Evolutionary conservation across 768 basidiomycete genomes (phyloP), one percentile per base, ranked within the genome.

Genomic region (Agaricus sinodeliciosus): DNA sequence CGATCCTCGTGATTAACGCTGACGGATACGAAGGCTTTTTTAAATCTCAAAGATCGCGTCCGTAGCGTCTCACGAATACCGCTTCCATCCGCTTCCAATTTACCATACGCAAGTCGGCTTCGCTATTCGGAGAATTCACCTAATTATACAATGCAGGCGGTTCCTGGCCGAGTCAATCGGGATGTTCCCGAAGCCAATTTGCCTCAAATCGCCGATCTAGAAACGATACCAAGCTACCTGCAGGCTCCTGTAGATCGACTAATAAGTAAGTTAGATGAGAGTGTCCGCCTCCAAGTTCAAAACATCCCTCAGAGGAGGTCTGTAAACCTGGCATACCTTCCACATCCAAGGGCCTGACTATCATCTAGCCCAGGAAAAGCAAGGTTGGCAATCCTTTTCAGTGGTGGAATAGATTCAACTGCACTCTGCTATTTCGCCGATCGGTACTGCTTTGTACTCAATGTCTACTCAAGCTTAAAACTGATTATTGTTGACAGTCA

Each of bases 401-500:
- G 92, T 35, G 96, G 96, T 27, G 96, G 96, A 0, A 91, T 99
- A 41, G 96, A 99, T 64, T 97, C 86, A 9, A 86, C 94, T 0
- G 71, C 90, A 37, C 61, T 98, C 6, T 82, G 94, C 0, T 85
- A 80, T 61, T 72, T 99, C 4, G 88, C 92, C 1, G 79, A 94
- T 61, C 73, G 72, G 87, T 90, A 61, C 48, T 78, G 62, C 11
- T 13, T 43, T 42, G 28, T 15, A 16, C 18, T 48, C 37, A 35
- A 55, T 49, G 42, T 42, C 19, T 49, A 28, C 25, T 51, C 19
- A 35, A 39, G 22, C 31, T 48, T 39, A 43, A 19, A 16, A 35
- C 19, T 45, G 31, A n/a, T 35, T 3, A 7, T 31, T 4, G 6
- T 31, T 16, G n/a, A 19, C 55, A 94, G 93, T 54, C 80, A 90